Evolutionary conservation across 305 asterid genomes (phyloP).

Genomic region (Rubia balearica): DNA sequence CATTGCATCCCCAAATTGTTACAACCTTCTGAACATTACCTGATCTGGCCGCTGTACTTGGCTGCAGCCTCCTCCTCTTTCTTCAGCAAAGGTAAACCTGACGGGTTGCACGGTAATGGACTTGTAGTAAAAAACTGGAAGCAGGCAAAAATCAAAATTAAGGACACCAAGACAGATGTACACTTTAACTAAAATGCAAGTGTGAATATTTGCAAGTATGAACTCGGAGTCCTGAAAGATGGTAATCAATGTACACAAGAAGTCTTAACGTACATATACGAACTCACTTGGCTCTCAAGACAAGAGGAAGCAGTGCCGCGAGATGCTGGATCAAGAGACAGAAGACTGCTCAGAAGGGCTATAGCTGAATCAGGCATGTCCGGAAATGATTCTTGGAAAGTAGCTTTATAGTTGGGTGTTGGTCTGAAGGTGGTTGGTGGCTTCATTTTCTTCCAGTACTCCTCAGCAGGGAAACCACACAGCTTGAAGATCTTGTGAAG

Average conservation of each 20-base stretch:
- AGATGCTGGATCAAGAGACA: conserved; percentile 48
- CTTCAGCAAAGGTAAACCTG: conserved; percentile 36
- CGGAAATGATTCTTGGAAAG: conserved; percentile 46
- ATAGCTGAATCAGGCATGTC: conserved; percentile 46
- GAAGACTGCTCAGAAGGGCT: conserved; percentile 46
- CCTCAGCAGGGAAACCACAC: conserved; percentile 76
- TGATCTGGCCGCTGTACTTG: conserved; percentile 30
- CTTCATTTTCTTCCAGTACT: conserved; percentile 69
- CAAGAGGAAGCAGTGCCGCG: conserved; percentile 58
- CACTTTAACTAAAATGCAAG: not conserved
- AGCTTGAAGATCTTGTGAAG: conserved; percentile 79
- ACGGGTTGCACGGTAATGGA: conserved; percentile 53
- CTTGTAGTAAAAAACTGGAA: conserved; percentile 49
- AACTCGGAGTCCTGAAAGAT: not conserved
- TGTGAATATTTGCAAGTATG: not conserved
- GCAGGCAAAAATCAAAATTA: conserved; percentile 6
- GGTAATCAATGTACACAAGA: not conserved
- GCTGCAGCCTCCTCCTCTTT: conserved; percentile 26
- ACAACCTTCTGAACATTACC: conserved; percentile 29
- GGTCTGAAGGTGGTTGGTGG: conserved; percentile 74
- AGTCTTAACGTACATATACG: not conserved
- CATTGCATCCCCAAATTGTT: not conserved
- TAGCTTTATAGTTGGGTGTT: conserved; percentile 47
- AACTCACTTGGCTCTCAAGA: conserved; percentile 52
- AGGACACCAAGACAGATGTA: not conserved